Evolutionary conservation across 305 asterid genomes (phyloP), one percentile per base, ranked within the genome.

Genomic region (Rubia peregrina): DNA sequence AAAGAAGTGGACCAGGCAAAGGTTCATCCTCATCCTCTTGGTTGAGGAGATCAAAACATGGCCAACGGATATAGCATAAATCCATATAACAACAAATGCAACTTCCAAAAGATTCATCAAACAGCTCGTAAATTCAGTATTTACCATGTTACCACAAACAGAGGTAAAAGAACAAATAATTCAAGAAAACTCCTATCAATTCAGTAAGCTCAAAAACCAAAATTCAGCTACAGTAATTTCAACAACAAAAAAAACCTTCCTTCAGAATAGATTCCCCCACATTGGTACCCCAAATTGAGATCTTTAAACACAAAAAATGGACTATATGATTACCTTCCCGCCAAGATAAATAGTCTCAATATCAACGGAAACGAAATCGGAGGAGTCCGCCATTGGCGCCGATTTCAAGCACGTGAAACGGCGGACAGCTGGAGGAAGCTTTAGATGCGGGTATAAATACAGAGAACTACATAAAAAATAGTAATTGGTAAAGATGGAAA

Each of bases 281-380:
- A 30, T 30, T 30, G 33, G 16, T 14, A 49, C 41, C 24, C 38
- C 21, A 61, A 24, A 42, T n/a, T 19, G 9, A 7, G 64, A 65
- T 61, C 65, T 49, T 68, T 16, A 17, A 43, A 57, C 46, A 38
- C 6, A 48, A 17, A 51, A 60, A 62, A 49, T 49, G 17, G 67
- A 24, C 4, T 64, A 62, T 0, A 8, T 33, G 19, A 30, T 41
- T 72, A 76, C 97, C 97, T 91, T 86, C 73, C 97, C 97, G 75
- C 97, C 96, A 71, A 89, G 92, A 80, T 89, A 91, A 80, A 89
- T 89, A 71, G 96, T 89, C 74, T 89, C 90, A 44, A 91, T 84
- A 70, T 89, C 92, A 74, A 89, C 84, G 83, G 88, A 86, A 85
- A 89, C 87, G 86, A 88, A 84, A 78, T 87, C 95, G 73, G 85